A percentile compares a stretch with the other conserved stretches of the same genome.
phyloP scores from a whole-genome alignment of 352 stramenopile genomes.

The Halophytophthora polymorphica region DNA sequence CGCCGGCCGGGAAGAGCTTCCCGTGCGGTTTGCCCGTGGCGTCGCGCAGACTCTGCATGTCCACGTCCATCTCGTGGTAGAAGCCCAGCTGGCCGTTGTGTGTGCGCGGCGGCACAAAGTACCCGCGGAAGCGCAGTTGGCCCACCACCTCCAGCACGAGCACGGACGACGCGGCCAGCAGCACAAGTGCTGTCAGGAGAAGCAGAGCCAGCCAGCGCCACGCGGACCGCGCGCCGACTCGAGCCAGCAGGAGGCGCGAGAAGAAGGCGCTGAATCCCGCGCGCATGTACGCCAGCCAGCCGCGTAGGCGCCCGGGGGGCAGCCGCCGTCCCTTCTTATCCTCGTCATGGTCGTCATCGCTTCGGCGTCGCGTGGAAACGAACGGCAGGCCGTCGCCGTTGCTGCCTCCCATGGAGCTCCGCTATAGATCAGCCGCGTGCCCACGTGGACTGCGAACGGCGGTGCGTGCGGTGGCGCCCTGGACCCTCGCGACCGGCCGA shows the following conservation, averaged over 20 bases:
- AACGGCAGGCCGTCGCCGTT: no score
- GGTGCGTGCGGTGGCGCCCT: no score
- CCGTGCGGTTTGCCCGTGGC: conserved; percentile 28
- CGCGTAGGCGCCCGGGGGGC: conserved; percentile 8
- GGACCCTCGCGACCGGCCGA: no score
- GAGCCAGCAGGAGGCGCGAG: conserved; percentile 4
- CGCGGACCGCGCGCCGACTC: conserved; percentile 1
- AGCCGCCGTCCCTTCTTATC: conserved; percentile 9
- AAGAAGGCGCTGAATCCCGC: not conserved
- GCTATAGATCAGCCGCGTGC: no score
- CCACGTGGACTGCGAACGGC: no score
- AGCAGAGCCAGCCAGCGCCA: conserved; percentile 20
- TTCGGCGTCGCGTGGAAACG: no score
- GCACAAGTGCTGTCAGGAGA: conserved; percentile 16
- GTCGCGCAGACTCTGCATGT: conserved; percentile 52
- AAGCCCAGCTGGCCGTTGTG: conserved; percentile 63
- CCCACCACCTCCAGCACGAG: conserved; percentile 44
- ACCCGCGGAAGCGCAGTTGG: conserved; percentile 50
- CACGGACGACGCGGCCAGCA: conserved; percentile 24
- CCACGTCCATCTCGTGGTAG: conserved; percentile 79
- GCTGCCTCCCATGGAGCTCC: no score
- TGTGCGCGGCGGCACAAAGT: conserved; percentile 24
- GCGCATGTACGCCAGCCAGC: conserved; percentile 7
- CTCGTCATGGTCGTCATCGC: conserved; percentile 39
- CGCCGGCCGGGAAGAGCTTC: conserved; percentile 42